Base-by-base conservation (phyloP, 495 filamentous ascomycete species). In the Aspergillus bridgeri region DNA sequence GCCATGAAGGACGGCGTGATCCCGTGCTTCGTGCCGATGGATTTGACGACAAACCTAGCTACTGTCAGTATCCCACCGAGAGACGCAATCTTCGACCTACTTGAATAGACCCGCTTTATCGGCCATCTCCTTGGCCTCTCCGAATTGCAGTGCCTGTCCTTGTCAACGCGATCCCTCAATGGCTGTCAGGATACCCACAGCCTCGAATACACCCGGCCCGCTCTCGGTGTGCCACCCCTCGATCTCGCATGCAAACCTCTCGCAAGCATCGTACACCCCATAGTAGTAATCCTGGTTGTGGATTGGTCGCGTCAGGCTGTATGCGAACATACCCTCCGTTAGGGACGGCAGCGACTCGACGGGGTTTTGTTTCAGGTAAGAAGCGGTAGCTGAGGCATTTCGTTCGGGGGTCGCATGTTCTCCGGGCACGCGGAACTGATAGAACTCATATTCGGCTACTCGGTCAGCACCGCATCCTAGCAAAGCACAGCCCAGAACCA, bases 1-100 rank as follows among this genome's bases (percentile, higher is more conserved):
- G 94, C 94, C 94, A 98, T 98, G 76, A 98, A 98, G 68, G 90
- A 93, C 1, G 94, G 94, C 0, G 90, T 96, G 64, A 98, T 96
- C 46, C 90, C 91, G 71, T 89, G 87, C 67, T 89, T 89, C 46
- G 81, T 88, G 17, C 88, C 91, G 25, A 96, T 80, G 1, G 89
- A 88, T 72, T 95, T 96, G 52, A 95, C 91, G 5, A 88, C 84
- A 59, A 94, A 92, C 69, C 83, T 87, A 52, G 19, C n/a, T 18
- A n/a, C n/a, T 20, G 42, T 29, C n/a, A 24, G 29, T 54, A 53
- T 53, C 48, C 49, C 17, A 25, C 29, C 2, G 13, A 8, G 6
- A 18, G 38, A 8, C 18, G 11, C 27, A 46, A 42, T 42, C n/a
- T 3, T 22, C 48, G 23, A 70, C 81, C 57, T 67, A 92, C 84